These are phyloP conservation scores for Fraxinus ornus DNA, from an alignment of 305 asterid species.

Conservation along the genomic window DNA sequence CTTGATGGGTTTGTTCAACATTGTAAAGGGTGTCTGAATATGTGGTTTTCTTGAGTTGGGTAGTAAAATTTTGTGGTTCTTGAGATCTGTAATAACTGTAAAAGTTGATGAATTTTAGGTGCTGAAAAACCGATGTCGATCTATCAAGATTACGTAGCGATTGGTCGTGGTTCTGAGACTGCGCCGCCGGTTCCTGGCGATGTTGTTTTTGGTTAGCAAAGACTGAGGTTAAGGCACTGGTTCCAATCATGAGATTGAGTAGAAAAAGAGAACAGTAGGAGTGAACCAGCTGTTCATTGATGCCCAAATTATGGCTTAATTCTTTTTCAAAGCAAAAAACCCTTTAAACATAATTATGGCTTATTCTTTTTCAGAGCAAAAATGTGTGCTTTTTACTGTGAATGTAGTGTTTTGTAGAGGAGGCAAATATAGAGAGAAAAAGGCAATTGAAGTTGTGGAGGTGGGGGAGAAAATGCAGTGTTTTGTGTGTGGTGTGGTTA, in stretches of 20 bases:
- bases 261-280: conserved; percentile 72
- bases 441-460: conserved; percentile 4
- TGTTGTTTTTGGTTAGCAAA: conserved; percentile 37
- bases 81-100: conserved; percentile 40
- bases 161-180: conserved; percentile 18
- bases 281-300: conserved; percentile 88
- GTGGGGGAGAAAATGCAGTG: too few species aligned
- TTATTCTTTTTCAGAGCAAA: background rate
- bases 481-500: too few species aligned
- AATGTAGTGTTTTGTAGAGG: background rate
- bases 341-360: conserved; percentile 50
- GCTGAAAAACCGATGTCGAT: conserved; percentile 61
- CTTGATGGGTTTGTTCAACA: conserved; percentile 8
- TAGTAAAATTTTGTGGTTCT: conserved; percentile 22
- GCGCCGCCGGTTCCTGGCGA: conserved; percentile 7
- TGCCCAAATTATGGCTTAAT: conserved; percentile 33
- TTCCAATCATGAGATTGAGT: conserved; percentile 69
- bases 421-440: conserved; percentile 12
- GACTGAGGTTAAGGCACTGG: conserved; percentile 59
- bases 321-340: background rate
- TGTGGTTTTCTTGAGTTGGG: conserved; percentile 6
- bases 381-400: background rate
- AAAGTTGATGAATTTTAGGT: conserved; percentile 52
- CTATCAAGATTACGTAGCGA: conserved; percentile 23
- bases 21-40: conserved; percentile 28